Evolutionary conservation across 371 early-diverging fungal species (phyloP).

Genomic region (Syncephalastrum monosporum): DNA sequence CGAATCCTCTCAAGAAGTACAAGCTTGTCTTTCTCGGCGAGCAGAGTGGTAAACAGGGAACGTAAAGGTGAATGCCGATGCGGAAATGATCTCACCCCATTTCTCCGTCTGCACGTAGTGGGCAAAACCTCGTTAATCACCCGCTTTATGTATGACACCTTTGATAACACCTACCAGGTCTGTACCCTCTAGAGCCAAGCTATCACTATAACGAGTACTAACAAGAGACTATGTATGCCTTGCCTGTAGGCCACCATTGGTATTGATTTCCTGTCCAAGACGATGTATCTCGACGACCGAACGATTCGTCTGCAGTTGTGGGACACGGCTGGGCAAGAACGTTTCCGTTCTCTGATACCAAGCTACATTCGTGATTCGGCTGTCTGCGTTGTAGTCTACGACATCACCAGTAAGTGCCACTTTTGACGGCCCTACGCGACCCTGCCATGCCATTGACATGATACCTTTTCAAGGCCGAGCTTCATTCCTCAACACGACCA

Average conservation of each 20-base stretch:
- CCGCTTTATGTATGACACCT: slow-evolving; percentile 98
- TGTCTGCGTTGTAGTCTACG: slow-evolving; percentile 97
- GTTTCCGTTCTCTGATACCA: slow-evolving; percentile 97
- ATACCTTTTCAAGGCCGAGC: slow-evolving; percentile 58
- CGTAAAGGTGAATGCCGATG: too few relatives aligned
- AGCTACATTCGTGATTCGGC: slow-evolving; percentile 98
- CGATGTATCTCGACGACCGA: slow-evolving; percentile 96
- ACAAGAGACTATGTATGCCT: too few relatives aligned
- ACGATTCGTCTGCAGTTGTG: slow-evolving; percentile 97
- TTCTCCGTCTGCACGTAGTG: slow-evolving; percentile 51
- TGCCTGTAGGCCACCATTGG: slow-evolving; percentile 95
- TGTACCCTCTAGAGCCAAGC: neutral
- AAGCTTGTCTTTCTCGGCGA: slow-evolving; percentile 95
- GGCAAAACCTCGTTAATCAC: slow-evolving; percentile 99
- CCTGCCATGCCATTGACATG: neutral
- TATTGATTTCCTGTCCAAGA: slow-evolving; percentile 99
- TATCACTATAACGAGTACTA: neutral
- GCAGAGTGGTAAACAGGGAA: slow-evolving; percentile 94
- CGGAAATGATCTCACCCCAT: neutral
- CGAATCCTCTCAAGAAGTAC: slow-evolving; percentile 79
- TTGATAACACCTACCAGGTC: slow-evolving; percentile 96
- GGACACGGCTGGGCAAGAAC: slow-evolving; percentile 99
- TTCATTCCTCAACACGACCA: slow-evolving; percentile 88
- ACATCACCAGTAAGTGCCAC: slow-evolving; percentile 77
- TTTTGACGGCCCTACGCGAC: neutral